These are phyloP conservation scores for Leptodontidium sp. DNA, from an alignment of 2,329 filamentous ascomycete species.

Conservation along the genomic window DNA sequence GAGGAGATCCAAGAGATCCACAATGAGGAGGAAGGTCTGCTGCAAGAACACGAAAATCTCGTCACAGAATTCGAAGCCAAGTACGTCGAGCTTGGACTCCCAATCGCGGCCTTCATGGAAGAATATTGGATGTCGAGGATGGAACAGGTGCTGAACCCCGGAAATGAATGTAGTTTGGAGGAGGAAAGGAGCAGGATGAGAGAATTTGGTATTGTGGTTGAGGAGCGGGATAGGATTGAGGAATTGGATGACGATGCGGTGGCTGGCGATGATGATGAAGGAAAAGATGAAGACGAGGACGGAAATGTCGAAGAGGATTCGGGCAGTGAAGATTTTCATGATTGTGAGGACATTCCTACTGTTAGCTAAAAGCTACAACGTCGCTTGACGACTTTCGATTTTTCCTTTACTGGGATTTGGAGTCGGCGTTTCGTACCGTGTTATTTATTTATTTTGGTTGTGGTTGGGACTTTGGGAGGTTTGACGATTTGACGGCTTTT, in stretches of 20 bases:
- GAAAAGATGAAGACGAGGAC: not conserved
- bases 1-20: constrained; percentile 10
- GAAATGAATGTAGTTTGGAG: not conserved
- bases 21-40: not conserved
- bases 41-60: constrained; percentile 1
- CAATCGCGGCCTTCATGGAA: not conserved
- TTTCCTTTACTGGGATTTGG: not conserved
- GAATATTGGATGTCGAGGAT: not conserved
- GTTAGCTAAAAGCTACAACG: not conserved
- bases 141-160: not conserved
- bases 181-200: constrained; percentile 11
- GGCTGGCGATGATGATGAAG: not conserved
- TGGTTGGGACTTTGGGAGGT: not conserved
- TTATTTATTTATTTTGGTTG: not conserved
- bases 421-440: not conserved
- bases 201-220: not conserved
- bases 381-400: not conserved
- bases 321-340: not conserved
- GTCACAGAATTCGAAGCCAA: not conserved
- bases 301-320: not conserved
- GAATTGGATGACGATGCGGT: not conserved
- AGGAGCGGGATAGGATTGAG: not conserved
- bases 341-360: not conserved
- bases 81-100: constrained; percentile 4
- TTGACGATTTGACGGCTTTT: too few species aligned